These are phyloP conservation scores for Vigna mungo DNA, from an alignment of 306 rosid genomes.

Conservation along the genomic window DNA sequence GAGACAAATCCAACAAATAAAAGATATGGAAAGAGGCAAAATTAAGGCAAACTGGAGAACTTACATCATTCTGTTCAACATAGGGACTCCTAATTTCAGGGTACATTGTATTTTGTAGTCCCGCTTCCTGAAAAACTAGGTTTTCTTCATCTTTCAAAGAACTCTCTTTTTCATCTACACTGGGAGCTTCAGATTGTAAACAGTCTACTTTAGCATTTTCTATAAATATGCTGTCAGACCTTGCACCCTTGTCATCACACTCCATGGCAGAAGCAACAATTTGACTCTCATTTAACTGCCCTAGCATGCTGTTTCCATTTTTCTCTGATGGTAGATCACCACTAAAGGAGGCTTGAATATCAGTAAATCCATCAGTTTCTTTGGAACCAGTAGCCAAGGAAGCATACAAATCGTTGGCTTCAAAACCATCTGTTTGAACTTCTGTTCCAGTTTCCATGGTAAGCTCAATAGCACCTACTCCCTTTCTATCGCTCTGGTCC, in stretches of 20 bases:
- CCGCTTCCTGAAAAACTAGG: conserved; percentile 57
- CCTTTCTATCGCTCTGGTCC: conserved; percentile 45
- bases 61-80: conserved; percentile 64
- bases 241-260: conserved; percentile 60
- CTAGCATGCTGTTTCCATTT: conserved; percentile 50
- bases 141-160: conserved; percentile 55
- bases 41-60: conserved; percentile 47
- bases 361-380: conserved; percentile 55
- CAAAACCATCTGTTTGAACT: conserved; percentile 52
- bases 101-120: conserved; percentile 45
- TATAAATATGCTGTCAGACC: conserved; percentile 45
- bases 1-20: conserved; percentile 32
- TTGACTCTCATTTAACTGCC: conserved; percentile 58
- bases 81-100: conserved; percentile 57
- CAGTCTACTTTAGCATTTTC: conserved; percentile 55
- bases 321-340: conserved; percentile 54
- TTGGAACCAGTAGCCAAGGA: conserved; percentile 50
- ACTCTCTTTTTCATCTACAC: conserved; percentile 58
- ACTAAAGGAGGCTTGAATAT: conserved; percentile 49
- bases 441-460: conserved; percentile 51
- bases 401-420: conserved; percentile 45
- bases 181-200: conserved; percentile 49
- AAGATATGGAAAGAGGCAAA: conserved; percentile 12
- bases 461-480: conserved; percentile 50
- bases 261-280: conserved; percentile 51